These are phyloP conservation scores for Podila clonocystis DNA, from an alignment of 192 early-diverging fungal species.

Conservation along the genomic window DNA sequence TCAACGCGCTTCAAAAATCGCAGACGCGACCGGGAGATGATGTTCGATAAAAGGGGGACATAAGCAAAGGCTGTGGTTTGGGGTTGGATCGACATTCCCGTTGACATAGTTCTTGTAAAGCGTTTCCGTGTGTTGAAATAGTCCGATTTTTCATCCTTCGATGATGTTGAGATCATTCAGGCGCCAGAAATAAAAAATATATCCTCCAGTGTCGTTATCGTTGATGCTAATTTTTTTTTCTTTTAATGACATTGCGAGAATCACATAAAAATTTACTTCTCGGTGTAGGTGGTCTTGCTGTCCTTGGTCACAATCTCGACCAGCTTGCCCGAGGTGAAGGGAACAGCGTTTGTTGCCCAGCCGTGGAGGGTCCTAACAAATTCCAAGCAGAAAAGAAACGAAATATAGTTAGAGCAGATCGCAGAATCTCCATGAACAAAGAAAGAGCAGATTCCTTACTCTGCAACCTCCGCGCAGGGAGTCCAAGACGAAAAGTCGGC, in stretches of 20 bases:
- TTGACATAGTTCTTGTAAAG: too few species aligned
- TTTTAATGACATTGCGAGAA: too few species aligned
- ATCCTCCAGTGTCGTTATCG: too few species aligned
- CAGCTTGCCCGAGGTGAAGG: conserved; percentile 65
- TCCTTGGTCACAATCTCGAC: conserved; percentile 69
- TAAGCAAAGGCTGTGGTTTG: too few species aligned
- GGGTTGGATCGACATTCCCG: too few species aligned
- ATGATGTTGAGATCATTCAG: neutral
- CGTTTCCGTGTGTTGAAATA: neutral
- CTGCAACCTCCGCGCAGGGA: conserved; percentile 75
- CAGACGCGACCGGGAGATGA: too few species aligned
- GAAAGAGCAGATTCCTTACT: conserved; percentile 47
- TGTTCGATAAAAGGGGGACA: too few species aligned
- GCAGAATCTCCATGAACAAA: neutral
- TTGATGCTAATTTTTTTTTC: too few species aligned
- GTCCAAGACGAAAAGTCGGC: conserved; percentile 91
- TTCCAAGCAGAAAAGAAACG: neutral
- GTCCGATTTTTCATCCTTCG: neutral
- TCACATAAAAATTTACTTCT: conserved; percentile 33
- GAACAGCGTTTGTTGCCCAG: conserved; percentile 66
- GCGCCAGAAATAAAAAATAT: too few species aligned
- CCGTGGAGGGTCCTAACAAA: conserved; percentile 55
- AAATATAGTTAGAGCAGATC: neutral
- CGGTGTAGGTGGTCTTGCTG: conserved; percentile 65
- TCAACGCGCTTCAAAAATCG: too few species aligned